These are phyloP conservation scores for Oxytropis ochrocephala DNA, from an alignment of 306 rosid genomes.

Conservation along the genomic window DNA sequence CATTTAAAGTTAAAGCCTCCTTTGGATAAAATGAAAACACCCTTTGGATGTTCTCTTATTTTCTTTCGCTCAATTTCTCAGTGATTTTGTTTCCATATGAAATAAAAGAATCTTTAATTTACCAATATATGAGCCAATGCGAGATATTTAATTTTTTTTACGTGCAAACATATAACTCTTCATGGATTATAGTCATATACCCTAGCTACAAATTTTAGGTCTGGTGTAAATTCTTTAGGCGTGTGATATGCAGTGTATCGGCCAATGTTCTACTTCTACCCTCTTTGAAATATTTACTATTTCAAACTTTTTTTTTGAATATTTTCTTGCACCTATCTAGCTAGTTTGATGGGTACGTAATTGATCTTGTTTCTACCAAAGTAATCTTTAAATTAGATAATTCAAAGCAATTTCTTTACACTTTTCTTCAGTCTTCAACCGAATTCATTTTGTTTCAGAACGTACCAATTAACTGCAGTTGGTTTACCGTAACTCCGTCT, in stretches of 20 bases:
- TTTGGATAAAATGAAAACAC: too few relatives aligned
- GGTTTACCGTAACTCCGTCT: slow-evolving; percentile 18
- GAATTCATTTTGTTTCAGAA: background rate
- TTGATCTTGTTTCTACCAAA: too few relatives aligned
- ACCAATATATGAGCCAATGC: background rate
- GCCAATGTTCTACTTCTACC: background rate
- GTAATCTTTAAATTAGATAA: too few relatives aligned
- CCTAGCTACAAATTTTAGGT: slow-evolving; percentile 8
- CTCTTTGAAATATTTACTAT: background rate
- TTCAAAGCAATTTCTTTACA: too few relatives aligned
- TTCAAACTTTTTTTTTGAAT: background rate
- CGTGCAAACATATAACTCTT: slow-evolving; percentile 1
- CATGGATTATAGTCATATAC: background rate
- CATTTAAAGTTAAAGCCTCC: background rate
- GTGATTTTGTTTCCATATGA: background rate
- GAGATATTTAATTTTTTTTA: background rate
- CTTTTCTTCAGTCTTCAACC: too few relatives aligned
- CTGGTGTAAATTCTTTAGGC: slow-evolving; percentile 8
- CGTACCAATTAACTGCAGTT: slow-evolving; percentile 15
- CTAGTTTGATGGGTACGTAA: too few relatives aligned
- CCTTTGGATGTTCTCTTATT: too few relatives aligned
- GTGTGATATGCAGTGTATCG: slow-evolving; percentile 14
- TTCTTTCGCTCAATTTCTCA: background rate
- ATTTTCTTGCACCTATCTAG: too few relatives aligned
- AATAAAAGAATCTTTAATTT: too few relatives aligned